Base-by-base conservation (phyloP, 306 rosid species). In the Nissolia schottii region DNA sequence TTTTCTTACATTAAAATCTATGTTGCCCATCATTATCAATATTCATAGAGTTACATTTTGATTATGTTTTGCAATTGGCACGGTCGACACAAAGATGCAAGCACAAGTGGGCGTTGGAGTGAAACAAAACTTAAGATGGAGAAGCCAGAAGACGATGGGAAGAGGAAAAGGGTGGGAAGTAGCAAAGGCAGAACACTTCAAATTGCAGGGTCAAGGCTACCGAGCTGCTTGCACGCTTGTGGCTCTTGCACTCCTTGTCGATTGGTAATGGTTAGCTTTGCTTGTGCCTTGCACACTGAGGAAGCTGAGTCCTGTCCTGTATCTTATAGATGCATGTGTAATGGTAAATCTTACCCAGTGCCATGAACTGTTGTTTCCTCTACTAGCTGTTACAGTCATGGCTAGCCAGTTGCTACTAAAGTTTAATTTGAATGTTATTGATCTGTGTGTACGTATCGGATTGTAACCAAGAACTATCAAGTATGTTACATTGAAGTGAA, bases 161-260 rank as follows among this genome's bases (percentile, higher is more conserved):
- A 20, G 37, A 70, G 66, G 2, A 27, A 8, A 43, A 66, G 15
- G 19, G 51, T 40, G 56, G 19, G 37, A 40, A 48, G 38, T 11
- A 71, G 13, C 55, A 78, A 31, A 70, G 67, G 57, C 1, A 67
- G 51, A 38, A 23, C 73, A 25, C 18, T 73, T n/a, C 27, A 83
- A 80, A 53, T 59, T 27, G 78, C 79, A 4, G 88, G 88, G 1
- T 84, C 88, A 24, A 80, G 88, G 57, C 27, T 80, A 14, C 88
- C 88, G 1, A 83, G 80, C 62, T 84, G 88, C 61, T 63, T 80
- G 14, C 85, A 80, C 3, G 88, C 88, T 2, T 84, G 85, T 56
- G 83, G 88, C 0, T 80, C 88, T 0, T 84, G 88, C 48, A 46
- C 51, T 2, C 88, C 88, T 28, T 84, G 88, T 45, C 67, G 64